Percentiles rank a stretch among this genome's conserved stretches.
phyloP scores from a whole-genome alignment of 2,329 filamentous ascomycete species.

The Nannizziopsis arthrosporioides region DNA sequence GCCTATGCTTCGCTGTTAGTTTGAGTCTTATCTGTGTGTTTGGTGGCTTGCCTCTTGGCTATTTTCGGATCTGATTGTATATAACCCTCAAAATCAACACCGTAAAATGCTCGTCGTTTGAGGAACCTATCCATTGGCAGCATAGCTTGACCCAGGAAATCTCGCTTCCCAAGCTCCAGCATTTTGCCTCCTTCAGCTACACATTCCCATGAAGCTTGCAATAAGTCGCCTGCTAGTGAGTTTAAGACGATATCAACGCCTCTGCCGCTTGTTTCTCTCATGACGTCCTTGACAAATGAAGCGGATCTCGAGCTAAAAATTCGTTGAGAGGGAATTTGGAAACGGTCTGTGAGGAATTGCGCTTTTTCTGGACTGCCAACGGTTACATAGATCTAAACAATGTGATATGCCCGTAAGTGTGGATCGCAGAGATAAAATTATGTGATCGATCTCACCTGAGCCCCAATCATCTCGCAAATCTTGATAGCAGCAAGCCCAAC shows the following conservation, averaged over 20 bases:
- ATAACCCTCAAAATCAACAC: slow-evolving; percentile 10
- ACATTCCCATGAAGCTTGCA: slow-evolving; percentile 21
- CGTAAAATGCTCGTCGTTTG: slow-evolving; percentile 13
- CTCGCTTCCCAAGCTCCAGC: slow-evolving; percentile 20
- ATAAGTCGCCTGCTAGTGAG: slow-evolving; percentile 21
- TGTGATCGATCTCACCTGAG: slow-evolving; percentile 12
- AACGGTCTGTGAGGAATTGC: slow-evolving; percentile 15
- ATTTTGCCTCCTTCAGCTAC: slow-evolving; percentile 19
- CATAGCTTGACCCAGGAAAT: slow-evolving; percentile 12
- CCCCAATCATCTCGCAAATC: slow-evolving; percentile 15
- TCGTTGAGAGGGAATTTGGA: slow-evolving; percentile 14
- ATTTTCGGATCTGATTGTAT: too few relatives aligned
- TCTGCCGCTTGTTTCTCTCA: slow-evolving; percentile 15
- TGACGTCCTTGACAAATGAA: slow-evolving; percentile 16
- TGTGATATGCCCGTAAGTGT: too few relatives aligned
- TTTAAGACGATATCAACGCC: slow-evolving; percentile 24
- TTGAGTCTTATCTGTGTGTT: too few relatives aligned
- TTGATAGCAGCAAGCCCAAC: slow-evolving; percentile 18
- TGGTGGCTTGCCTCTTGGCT: too few relatives aligned
- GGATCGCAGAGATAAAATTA: too few relatives aligned
- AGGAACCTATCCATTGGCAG: slow-evolving; percentile 16
- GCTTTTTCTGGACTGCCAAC: slow-evolving; percentile 19
- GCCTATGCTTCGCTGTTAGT: too few relatives aligned
- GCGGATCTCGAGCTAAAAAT: slow-evolving; percentile 21
- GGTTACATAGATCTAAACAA: too few relatives aligned